Evolutionary conservation across 345 rosid species (phyloP).

Genomic region (Populus tremula): DNA sequence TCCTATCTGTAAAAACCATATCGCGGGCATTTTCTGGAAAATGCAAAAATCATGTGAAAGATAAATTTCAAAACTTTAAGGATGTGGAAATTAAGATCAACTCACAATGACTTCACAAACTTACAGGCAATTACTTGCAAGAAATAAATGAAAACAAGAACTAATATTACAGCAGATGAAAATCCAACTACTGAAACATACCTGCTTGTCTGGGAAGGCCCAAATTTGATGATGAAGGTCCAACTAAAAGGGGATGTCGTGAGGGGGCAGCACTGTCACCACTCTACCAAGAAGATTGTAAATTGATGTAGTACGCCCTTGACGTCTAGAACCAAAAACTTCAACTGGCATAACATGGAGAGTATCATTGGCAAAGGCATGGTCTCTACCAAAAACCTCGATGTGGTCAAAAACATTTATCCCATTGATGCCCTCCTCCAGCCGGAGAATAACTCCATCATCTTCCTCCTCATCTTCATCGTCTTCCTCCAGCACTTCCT

Average conservation of each 20-base stretch:
- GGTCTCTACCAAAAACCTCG: slow-evolving; percentile 86
- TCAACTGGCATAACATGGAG: slow-evolving; percentile 97
- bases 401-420: slow-evolving; percentile 89
- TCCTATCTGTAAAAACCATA: slow-evolving; percentile 51
- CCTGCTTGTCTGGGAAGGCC: slow-evolving; percentile 62
- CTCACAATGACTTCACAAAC: not conserved
- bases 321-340: slow-evolving; percentile 95
- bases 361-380: slow-evolving; percentile 76
- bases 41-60: not conserved
- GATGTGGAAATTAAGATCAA: not conserved
- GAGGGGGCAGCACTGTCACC: slow-evolving; percentile 62
- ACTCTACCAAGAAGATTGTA: slow-evolving; percentile 83
- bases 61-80: not conserved
- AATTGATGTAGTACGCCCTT: slow-evolving; percentile 88
- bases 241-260: slow-evolving; percentile 82
- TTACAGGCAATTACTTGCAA: not conserved
- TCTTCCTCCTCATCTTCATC: slow-evolving; percentile 93
- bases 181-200: slow-evolving; percentile 16
- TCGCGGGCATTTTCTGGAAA: slow-evolving; percentile 51
- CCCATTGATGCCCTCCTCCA: slow-evolving; percentile 88
- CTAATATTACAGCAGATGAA: not conserved
- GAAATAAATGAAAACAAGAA: not conserved
- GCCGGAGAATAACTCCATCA: slow-evolving; percentile 79
- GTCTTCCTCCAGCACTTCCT: slow-evolving; percentile 86
- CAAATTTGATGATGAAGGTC: slow-evolving; percentile 49